Percentiles rank a stretch among this genome's conserved stretches.
These are phyloP conservation scores for Xylariales sp. DNA, from an alignment of 2,329 filamentous ascomycete genomes.

Conservation along the genomic window DNA sequence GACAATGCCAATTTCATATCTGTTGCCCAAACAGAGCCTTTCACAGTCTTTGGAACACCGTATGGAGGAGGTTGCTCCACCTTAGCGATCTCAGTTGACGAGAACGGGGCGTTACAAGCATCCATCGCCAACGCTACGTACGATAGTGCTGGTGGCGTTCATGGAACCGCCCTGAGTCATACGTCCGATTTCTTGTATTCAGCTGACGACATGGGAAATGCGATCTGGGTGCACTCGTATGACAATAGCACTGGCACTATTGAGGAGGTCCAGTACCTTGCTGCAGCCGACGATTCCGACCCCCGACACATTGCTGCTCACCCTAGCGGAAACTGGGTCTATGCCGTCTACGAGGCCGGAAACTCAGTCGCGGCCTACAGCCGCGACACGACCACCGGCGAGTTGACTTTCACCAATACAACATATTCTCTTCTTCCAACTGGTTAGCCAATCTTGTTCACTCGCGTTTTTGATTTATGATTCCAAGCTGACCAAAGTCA, in stretches of 20 bases:
- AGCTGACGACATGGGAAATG: slow-evolving; percentile 25
- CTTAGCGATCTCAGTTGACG: slow-evolving; percentile 16
- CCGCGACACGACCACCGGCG: slow-evolving; percentile 15
- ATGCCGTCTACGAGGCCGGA: slow-evolving; percentile 21
- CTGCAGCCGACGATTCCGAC: slow-evolving; percentile 15
- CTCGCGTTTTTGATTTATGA: too few relatives aligned
- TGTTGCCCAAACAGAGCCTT: slow-evolving; percentile 10
- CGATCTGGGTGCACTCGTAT: slow-evolving; percentile 22
- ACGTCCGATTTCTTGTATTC: slow-evolving; percentile 23
- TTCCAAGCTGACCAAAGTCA: too few relatives aligned
- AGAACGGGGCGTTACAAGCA: slow-evolving; percentile 11
- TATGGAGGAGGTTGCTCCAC: slow-evolving; percentile 15
- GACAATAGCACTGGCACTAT: slow-evolving; percentile 14
- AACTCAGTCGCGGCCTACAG: slow-evolving; percentile 19
- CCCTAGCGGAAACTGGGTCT: slow-evolving; percentile 20
- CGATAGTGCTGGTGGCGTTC: slow-evolving; percentile 16
- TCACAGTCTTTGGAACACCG: slow-evolving; percentile 16
- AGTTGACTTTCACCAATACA: slow-evolving; percentile 12
- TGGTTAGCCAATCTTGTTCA: background rate
- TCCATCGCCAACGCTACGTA: slow-evolving; percentile 14
- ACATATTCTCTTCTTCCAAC: slow-evolving; percentile 6
- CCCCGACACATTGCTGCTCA: slow-evolving; percentile 23
- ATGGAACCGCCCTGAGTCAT: slow-evolving; percentile 17
- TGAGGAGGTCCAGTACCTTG: slow-evolving; percentile 14
- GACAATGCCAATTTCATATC: slow-evolving; percentile 14